Base-by-base conservation (phyloP, 2,329 filamentous ascomycete genomes). In the Reticulascus tulasneorum region DNA sequence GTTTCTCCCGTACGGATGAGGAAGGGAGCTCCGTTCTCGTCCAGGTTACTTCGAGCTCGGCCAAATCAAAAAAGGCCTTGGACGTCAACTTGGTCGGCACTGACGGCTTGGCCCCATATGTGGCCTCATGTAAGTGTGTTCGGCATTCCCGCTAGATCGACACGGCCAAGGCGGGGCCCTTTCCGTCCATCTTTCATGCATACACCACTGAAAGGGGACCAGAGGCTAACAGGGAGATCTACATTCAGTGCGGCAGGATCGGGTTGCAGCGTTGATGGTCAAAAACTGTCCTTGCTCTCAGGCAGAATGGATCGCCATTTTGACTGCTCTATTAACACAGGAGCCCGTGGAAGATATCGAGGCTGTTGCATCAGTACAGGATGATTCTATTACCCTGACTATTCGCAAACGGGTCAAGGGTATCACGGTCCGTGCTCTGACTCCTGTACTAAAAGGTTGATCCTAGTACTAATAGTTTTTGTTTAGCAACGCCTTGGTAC, bases 81-180 rank as follows among this genome's bases (percentile, higher is more conserved):
- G 81, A 87, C 56, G 58, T 86, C 29, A 79, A 78, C 53, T 58
- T 89, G 20, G 67, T 82, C 22, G 84, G 75, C 22, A 87, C 83
- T 20, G 84, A 89, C 50, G 77, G 78, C 36, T 70, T 75, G 37
- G 71, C 68, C 30, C 71, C 79, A 7, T 86, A 80, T 58, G 63
- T 69, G 26, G 59, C 68, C 37, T 69, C 69, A 43, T 59, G 79
- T 82, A 66, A 71, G 76, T 69, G 45, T 29, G 25, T 25, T 42
- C 40, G 37, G 31, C 37, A 42, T 42, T 33, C 28, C 29, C 20
- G 29, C 32, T 37, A 31, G 44, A 41, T 45, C 38, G 40, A 29
- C 21, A 21, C 43, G 40, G 30, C 33, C 43, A 34, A 37, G 37
- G 12, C 11, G 23, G 35, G 40, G 32, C 38, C 37, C 26, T 38